These are phyloP conservation scores for Prunus padus DNA, from an alignment of 306 rosid genomes.

Conservation along the genomic window DNA sequence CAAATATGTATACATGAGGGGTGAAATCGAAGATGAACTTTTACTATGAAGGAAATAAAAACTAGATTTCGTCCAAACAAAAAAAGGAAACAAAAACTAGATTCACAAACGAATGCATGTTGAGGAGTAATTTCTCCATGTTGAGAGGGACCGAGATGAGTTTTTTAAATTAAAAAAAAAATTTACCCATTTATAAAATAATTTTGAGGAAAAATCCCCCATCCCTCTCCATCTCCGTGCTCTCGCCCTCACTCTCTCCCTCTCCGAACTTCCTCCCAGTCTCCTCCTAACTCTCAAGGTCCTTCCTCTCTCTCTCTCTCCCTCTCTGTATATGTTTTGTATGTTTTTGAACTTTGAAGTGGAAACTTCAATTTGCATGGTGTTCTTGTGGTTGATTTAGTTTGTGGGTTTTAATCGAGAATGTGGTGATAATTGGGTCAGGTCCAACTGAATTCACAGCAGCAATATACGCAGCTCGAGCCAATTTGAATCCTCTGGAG, in stretches of 20 bases:
- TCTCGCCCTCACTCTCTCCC: constrained; percentile 19
- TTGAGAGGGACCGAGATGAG: too few species aligned
- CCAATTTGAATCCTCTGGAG: constrained; percentile 89
- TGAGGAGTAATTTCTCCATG: too few species aligned
- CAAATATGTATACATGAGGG: too few species aligned
- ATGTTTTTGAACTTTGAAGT: background rate
- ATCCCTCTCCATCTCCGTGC: constrained; percentile 20
- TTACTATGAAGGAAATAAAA: too few species aligned
- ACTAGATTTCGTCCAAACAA: too few species aligned
- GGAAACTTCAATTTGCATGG: background rate
- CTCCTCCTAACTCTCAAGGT: constrained; percentile 52
- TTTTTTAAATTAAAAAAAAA: too few species aligned
- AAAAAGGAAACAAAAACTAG: too few species aligned
- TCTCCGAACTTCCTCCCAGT: constrained; percentile 51
- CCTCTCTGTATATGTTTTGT: constrained; percentile 6
- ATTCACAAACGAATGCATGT: too few species aligned
- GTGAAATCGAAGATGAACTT: too few species aligned
- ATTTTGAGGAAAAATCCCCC: background rate
- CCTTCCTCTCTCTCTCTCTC: constrained; percentile 5
- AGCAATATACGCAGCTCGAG: constrained; percentile 91
- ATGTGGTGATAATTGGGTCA: constrained; percentile 86
- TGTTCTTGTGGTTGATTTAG: background rate
- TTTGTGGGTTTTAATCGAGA: constrained; percentile 42
- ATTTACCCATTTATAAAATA: too few species aligned
- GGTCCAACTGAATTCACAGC: constrained; percentile 97